Base-by-base conservation (phyloP, 805 yeast genomes). In the Nakazawaea ernobii region DNA sequence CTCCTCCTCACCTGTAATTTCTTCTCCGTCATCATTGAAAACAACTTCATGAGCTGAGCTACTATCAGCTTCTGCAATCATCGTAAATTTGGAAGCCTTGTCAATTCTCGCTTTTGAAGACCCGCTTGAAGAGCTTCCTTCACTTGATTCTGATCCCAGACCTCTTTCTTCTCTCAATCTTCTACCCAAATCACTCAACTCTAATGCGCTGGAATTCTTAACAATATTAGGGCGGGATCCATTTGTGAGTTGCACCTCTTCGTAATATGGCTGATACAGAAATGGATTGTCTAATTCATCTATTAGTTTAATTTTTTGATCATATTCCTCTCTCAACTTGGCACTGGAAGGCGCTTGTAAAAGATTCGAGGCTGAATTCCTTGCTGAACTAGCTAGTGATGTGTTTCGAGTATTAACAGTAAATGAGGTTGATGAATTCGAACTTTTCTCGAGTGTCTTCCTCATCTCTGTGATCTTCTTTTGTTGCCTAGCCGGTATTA, bases 251-350 rank as follows among this genome's bases (percentile, higher is more conserved):
- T n/a, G n/a, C n/a, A n/a, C n/a, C 38, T 10, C 8, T 30, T 40
- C 28, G 15, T 40, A 40, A 29, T 13, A 40, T 20, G n/a, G 28
- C 35, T 41, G 44, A 32, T 41, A 41, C n/a, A 14, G 14, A 14
- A 41, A 41, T 7, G 44, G 44, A 15, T 41, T 41, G 4, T 41
- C 44, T 17, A 41, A 24, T 13, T 41, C 35, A 4, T 20, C 26
- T 11, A 41, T 32, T 8, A 14, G 5, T 30, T 17, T 28, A 11
- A 39, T 29, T 10, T 39, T 28, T 8, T 28, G n/a, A 4, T 28
- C 26, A 15, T 29, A 30, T 7, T 28, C 35, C 13, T 39, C 42
- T 15, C 10, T 39, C 15, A 39, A 10, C 8, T 39, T 39, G 11
- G n/a, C 24, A 8, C 35, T 9, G 15, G 42, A 39, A 15, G 42